Base-by-base conservation (phyloP, 2,329 filamentous ascomycete species). In the Xylaria polymorpha region DNA sequence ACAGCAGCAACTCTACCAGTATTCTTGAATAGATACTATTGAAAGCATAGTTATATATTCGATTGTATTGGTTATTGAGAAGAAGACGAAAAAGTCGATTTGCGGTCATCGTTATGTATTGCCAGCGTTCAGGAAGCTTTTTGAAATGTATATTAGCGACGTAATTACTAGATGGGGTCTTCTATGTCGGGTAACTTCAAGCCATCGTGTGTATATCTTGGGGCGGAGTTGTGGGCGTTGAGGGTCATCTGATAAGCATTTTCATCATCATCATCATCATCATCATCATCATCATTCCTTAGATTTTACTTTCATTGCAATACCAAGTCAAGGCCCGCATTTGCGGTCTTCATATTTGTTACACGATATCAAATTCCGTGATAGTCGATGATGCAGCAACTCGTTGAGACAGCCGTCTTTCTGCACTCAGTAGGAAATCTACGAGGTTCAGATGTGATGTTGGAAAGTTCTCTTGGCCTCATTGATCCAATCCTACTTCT, bases 181-280 rank as follows among this genome's bases (percentile, higher is more conserved):
- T 32, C 10, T 59, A 44, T 59, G 37, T 41, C n/a, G 22, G 56
- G 56, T 8, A 32, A 32, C 56, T 35, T 32, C 10, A 20, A 48
- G 48, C 37, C 44, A 43, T 58, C 9, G 32, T 46, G 43, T 29
- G 25, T 29, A 29, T 61, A 68, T 58, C 29, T 60, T 35, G 25
- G 61, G 51, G 53, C 51, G 66, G 69, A 61, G 69, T 69, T 66
- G 10, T 9, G 32, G 62, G 62, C 41, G 61, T 63, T 61, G 29
- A 62, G 18, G 46, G 14, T 29, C 25, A 15, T 61, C 15, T 53
- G 46, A 20, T 64, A 61, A 48, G 48, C 55, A 57, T 66, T 58
- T 62, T 62, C 39, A 64, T 55, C 53, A 51, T 64, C 35, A 14
- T 44, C 15, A 25, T 2, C 48, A 8, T 20, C 44, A 7, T 48